A percentile compares a stretch with the other conserved stretches of the same genome.
phyloP scores from a whole-genome alignment of 176 grass and related monocot species.

The Tillandsia fasciculata region DNA sequence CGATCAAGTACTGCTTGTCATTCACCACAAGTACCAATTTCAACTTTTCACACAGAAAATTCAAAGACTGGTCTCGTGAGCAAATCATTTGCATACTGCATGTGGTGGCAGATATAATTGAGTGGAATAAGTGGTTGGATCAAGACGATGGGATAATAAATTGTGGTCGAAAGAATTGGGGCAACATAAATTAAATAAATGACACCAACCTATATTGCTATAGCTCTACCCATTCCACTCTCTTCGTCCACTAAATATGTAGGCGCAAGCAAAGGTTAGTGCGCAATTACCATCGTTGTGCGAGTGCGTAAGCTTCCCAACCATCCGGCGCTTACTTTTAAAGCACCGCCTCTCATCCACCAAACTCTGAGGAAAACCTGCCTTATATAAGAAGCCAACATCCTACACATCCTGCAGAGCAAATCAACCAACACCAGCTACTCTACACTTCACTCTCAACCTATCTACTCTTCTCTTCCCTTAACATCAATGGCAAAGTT shows the following conservation, averaged over 20 bases:
- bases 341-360: conserved; percentile 5
- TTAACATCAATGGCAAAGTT: neutral
- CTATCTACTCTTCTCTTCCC: neutral
- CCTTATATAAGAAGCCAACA: neutral
- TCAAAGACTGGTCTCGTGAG: neutral
- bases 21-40: no score
- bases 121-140: neutral
- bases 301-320: no score
- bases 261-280: no score
- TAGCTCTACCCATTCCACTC: neutral
- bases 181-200: neutral
- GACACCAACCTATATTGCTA: neutral
- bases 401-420: neutral
- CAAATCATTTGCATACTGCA: neutral
- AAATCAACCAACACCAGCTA: neutral
- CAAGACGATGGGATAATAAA: neutral
- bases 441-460: neutral
- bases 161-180: neutral
- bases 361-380: neutral
- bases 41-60: neutral
- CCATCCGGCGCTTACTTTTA: neutral
- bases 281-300: no score
- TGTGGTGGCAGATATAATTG: neutral
- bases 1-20: no score
- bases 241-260: no score